Evolutionary conservation across 768 basidiomycete genomes (phyloP).

Genomic region (Megacollybia marginata): DNA sequence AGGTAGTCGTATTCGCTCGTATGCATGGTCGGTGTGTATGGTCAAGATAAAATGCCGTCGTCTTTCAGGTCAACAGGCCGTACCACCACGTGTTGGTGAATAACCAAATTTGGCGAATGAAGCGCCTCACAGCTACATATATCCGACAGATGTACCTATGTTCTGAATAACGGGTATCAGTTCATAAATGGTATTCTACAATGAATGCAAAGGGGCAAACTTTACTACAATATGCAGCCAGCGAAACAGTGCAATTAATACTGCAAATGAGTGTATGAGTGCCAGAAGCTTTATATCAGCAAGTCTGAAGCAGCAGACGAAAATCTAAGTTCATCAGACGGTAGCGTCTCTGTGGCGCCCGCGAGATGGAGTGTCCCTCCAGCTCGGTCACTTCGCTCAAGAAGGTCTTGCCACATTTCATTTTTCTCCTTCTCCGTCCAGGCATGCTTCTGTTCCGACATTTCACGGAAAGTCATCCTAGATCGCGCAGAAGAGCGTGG

Average conservation of each 20-base stretch:
- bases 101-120: too few species aligned
- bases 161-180: too few species aligned
- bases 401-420: conserved; percentile 61
- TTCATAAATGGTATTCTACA: too few species aligned
- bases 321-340: conserved; percentile 4
- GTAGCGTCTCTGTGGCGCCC: conserved; percentile 10
- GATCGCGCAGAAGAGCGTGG: not conserved
- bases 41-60: too few species aligned
- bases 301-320: not conserved
- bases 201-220: too few species aligned
- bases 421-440: conserved; percentile 66
- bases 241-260: too few species aligned
- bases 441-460: not conserved
- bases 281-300: not conserved
- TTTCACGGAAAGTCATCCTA: not conserved
- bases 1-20: conserved; percentile 94
- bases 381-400: conserved; percentile 58
- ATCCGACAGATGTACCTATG: too few species aligned
- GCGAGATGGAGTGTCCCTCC: conserved; percentile 68
- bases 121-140: too few species aligned
- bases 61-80: too few species aligned
- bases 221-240: too few species aligned
- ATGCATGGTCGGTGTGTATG: conserved; percentile 48
- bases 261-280: too few species aligned
- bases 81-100: too few species aligned